Evolutionary conservation across 2,329 filamentous ascomycete genomes (phyloP).

Genomic region (Zymoseptoria ardabiliae): DNA sequence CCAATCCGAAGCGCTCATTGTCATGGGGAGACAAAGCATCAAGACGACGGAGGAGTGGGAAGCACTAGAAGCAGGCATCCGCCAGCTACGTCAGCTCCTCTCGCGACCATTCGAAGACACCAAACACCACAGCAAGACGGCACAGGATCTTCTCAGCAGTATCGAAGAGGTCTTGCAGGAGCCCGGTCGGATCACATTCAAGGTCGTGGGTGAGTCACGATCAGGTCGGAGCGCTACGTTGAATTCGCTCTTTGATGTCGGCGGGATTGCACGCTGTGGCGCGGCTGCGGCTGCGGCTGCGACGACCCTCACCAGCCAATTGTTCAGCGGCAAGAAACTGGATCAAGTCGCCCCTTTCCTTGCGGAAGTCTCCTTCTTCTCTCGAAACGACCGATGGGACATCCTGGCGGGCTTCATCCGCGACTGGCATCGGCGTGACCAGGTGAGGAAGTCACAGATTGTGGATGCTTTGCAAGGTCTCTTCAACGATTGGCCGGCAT

Average conservation of each 20-base stretch:
- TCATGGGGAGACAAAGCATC: not conserved
- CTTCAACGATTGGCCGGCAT: not conserved
- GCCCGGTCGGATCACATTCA: not conserved
- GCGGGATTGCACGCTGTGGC: not conserved
- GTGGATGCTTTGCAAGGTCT: not conserved
- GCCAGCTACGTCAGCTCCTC: not conserved
- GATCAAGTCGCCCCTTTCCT: conserved; percentile 13
- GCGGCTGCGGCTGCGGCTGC: too few species aligned
- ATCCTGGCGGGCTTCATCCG: conserved; percentile 6
- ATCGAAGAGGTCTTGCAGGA: not conserved
- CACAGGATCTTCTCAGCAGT: not conserved
- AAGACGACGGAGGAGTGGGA: not conserved
- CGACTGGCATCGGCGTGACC: conserved; percentile 5
- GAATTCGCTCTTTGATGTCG: not conserved
- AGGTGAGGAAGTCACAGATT: not conserved
- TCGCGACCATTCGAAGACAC: not conserved
- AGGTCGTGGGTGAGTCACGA: not conserved
- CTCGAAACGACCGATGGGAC: conserved; percentile 1
- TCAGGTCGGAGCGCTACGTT: not conserved
- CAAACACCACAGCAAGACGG: not conserved
- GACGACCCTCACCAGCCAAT: conserved; percentile 6
- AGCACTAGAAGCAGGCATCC: not conserved
- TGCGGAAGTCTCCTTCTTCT: conserved; percentile 16
- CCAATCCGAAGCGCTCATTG: too few species aligned
- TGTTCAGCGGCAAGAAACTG: conserved; percentile 4